Percentiles rank a stretch among this genome's conserved stretches.
These are phyloP conservation scores for Penicillium sp. DNA, from an alignment of 2,329 filamentous ascomycete species.

Conservation along the genomic window DNA sequence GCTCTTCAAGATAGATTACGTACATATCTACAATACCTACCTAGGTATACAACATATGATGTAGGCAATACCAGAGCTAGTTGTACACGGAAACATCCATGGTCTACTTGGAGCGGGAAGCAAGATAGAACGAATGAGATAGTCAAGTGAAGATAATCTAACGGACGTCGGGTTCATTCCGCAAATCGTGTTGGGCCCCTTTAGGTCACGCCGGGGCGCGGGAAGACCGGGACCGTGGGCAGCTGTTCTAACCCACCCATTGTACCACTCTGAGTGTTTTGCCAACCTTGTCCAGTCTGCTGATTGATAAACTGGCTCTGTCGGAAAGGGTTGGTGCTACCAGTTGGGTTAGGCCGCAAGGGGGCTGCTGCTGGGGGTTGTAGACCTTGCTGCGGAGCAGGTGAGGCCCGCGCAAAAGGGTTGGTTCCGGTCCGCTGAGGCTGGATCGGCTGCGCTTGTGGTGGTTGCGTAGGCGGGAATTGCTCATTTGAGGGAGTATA, in stretches of 20 bases:
- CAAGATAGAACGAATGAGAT: slow-evolving; percentile 5
- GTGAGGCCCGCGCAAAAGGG: slow-evolving; percentile 54
- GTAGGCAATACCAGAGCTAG: background rate
- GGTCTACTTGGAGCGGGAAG: slow-evolving; percentile 4
- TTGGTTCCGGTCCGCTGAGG: slow-evolving; percentile 61
- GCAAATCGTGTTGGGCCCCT: background rate
- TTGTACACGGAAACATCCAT: background rate
- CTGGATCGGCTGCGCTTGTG: slow-evolving; percentile 37
- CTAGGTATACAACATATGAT: background rate
- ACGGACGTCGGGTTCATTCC: slow-evolving; percentile 1
- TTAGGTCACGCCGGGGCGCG: slow-evolving; percentile 55
- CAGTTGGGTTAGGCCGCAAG: slow-evolving; percentile 67
- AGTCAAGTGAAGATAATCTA: slow-evolving; percentile 4
- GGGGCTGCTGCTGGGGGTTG: slow-evolving; percentile 32
- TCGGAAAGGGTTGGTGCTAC: slow-evolving; percentile 88
- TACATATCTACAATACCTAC: background rate
- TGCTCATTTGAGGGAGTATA: slow-evolving; percentile 18
- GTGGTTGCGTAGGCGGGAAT: slow-evolving; percentile 22
- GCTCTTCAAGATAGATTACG: background rate
- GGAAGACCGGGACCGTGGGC: slow-evolving; percentile 74
- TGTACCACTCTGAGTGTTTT: slow-evolving; percentile 66
- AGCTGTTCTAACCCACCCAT: slow-evolving; percentile 68
- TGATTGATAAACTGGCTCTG: slow-evolving; percentile 87
- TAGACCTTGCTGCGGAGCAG: slow-evolving; percentile 28
- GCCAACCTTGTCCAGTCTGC: slow-evolving; percentile 79